Evolutionary conservation across 164 flowering plant species (phyloP), one percentile per base, ranked within the genome.

Genomic region (Macadamia integrifolia): DNA sequence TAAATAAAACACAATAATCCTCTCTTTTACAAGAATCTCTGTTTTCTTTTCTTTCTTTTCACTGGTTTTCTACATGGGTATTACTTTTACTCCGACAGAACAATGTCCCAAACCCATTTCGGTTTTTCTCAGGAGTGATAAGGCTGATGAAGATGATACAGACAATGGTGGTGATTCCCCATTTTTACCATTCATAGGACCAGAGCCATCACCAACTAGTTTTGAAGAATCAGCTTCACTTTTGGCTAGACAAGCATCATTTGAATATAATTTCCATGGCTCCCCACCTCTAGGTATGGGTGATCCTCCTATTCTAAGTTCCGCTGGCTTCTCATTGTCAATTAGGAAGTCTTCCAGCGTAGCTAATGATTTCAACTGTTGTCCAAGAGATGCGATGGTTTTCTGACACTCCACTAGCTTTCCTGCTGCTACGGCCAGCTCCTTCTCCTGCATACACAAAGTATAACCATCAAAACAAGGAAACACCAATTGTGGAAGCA

Each of bases 371-470:
- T 87, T 79, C 28, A 93, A 80, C 71, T 93, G 96, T 71, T 68
- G 80, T 59, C 94, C 96, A 6, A 91, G 87, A 65, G 95, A 91
- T 32, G 89, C 88, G 29, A 93, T 93, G 28, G 98, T 93, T 65
- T 83, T 85, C 74, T 93, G 98, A 70, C 97, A 91, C 71, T 93
- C 96, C 0, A 90, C 88, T n/a, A 93, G 87, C 59, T 88, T 91
- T 65, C 87, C 88, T 60, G 97, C 91, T 60, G 97, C 98, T 17
- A 78, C 85, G 18, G 77, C 88, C 40, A 89, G 65, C 66, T 87
- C 93, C 72, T 73, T 79, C 48, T 90, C 96, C 98, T 91, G 86
- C 58, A 77, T 58, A 62, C 8, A 75, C 53, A 71, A 30, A 40
- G 42, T 50, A 52, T 43, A 12, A 61, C 32, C 48, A 42, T 52